Base-by-base conservation (phyloP, 371 early-diverging fungal species). In the Nematocida homosporus region DNA sequence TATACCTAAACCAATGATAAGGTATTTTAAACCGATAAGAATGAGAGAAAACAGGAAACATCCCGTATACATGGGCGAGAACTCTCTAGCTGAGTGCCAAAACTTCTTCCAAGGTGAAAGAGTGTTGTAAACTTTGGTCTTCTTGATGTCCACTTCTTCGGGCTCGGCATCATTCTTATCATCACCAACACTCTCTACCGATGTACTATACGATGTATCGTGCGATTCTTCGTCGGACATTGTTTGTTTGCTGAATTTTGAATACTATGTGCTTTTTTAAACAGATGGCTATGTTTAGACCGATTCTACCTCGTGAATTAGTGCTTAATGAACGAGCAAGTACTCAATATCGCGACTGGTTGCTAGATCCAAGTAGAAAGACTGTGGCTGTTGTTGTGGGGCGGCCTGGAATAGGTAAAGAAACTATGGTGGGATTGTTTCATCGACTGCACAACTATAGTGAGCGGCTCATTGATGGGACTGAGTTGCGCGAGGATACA, bases 221-320 rank as follows among this genome's bases (percentile, higher is more conserved):
- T 72, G 75, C 13, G 63, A 72, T 44, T 72, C 75, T 59, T 72
- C 75, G 50, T 72, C 63, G 10, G 69, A 27, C 69, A 68, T 59
- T 63, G 47, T 63, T 63, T 63, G 40, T 63, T 63, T 63, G 25
- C 4, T 23, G 23, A 44, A 63, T 41, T 56, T 32, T 27, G 5
- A 10, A 8, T 30, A n/a, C 40, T 65, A 54, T 56, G 51, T 25
- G 37, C 54, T 20, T 13, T 23, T 44, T 13, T 13, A 44, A 44
- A 44, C 44, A 5, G 10, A 61, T 66, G 42, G 18, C 27, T 20
- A 63, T 37, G 56, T 59, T 29, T 29, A 53, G 37, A 53, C 67
- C 67, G 4, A 25, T 25, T 2, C 40, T 66, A 18, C 67, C 67
- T 23, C 54, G 67, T 29, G 67, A 66, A 57, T 57, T 66, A 2